phyloP scores from a whole-genome alignment of 2,329 filamentous ascomycete genomes.

The Periconia macrospinosa region DNA sequence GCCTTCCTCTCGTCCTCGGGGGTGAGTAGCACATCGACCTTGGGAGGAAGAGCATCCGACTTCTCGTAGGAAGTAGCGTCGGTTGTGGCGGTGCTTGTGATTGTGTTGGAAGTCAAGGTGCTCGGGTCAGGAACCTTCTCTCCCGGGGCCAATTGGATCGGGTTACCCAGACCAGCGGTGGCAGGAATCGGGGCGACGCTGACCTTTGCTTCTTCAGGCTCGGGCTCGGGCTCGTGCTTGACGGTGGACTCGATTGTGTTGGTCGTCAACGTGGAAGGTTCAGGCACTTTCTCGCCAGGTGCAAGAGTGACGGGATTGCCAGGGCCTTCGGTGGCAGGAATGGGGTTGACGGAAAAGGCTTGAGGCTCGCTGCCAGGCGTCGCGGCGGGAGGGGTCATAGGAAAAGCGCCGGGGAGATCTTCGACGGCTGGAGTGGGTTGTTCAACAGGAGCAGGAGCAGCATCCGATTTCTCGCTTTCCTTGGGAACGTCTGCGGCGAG shows the following conservation, averaged over 20 bases:
- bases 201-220: constrained; percentile 47
- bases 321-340: constrained; percentile 59
- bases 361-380: constrained; percentile 47
- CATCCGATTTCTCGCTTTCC: constrained; percentile 49
- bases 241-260: constrained; percentile 70
- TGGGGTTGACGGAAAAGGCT: constrained; percentile 59
- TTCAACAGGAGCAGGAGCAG: constrained; percentile 12
- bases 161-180: constrained; percentile 68
- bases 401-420: constrained; percentile 67
- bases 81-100: constrained; percentile 59
- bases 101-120: constrained; percentile 68
- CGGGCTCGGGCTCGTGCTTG: constrained; percentile 34
- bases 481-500: constrained; percentile 69
- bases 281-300: constrained; percentile 79
- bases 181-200: constrained; percentile 62
- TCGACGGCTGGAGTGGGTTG: constrained; percentile 5
- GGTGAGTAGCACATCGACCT: constrained; percentile 52
- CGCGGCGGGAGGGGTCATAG: constrained; percentile 70
- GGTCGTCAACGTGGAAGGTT: constrained; percentile 62
- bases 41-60: constrained; percentile 59
- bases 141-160: constrained; percentile 75
- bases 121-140: constrained; percentile 73
- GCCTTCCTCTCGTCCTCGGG: constrained; percentile 47
- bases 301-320: constrained; percentile 80
- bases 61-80: constrained; percentile 88